Evolutionary conservation across 2,329 filamentous ascomycete species (phyloP).

Genomic region (Lecanicillium sp.): DNA sequence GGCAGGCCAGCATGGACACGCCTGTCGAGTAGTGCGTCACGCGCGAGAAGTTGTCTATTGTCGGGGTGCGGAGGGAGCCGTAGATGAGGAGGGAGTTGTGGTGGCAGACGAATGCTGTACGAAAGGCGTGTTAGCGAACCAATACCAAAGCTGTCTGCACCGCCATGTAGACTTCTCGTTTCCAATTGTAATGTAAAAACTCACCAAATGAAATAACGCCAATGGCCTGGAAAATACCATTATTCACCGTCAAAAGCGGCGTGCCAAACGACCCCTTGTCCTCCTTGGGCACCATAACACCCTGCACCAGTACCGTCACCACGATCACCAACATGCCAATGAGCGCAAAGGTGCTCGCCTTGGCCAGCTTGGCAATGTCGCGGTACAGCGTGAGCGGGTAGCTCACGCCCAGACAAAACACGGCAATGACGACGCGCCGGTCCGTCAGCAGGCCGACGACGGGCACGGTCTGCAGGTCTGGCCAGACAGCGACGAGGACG

Average conservation of each 20-base stretch:
- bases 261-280: conserved; percentile 63
- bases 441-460: conserved; percentile 79
- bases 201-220: conserved; percentile 95
- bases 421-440: conserved; percentile 74
- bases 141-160: too few species aligned
- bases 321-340: conserved; percentile 91
- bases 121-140: too few species aligned
- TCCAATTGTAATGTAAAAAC: conserved; percentile 15
- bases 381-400: conserved; percentile 89
- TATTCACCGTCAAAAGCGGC: conserved; percentile 69
- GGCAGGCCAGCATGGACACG: conserved; percentile 85
- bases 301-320: conserved; percentile 78
- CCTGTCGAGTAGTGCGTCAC: conserved; percentile 92
- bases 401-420: conserved; percentile 79
- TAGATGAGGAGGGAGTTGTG: conserved; percentile 98
- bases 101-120: conserved; percentile 60
- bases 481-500: conserved; percentile 77
- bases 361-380: conserved; percentile 96
- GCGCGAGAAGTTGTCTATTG: conserved; percentile 85
- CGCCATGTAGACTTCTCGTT: too few species aligned
- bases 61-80: conserved; percentile 86
- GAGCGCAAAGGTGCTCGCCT: conserved; percentile 88
- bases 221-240: conserved; percentile 88
- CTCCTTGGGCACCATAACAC: conserved; percentile 63
- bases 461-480: conserved; percentile 60